Evolutionary conservation across 148 eudicot species (phyloP), one percentile per base, ranked within the genome.

Genomic region (Rhododendron mucronatum): DNA sequence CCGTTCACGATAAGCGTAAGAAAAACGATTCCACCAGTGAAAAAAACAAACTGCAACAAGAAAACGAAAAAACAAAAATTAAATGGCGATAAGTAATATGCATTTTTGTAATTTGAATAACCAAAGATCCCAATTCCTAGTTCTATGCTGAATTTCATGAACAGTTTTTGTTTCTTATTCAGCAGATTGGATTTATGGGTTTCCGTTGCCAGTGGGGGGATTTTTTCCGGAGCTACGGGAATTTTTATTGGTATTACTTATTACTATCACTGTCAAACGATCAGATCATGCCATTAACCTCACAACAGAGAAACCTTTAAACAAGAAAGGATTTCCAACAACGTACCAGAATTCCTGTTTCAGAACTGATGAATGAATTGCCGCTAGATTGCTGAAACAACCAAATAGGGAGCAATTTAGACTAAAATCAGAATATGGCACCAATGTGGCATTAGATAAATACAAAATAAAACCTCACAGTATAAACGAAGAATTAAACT

Each of bases 21-120:
- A 85, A 95, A 92, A 82, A 96, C 99, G 77, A 95, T 92, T 83
- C 99, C 99, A 77, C 99, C 99, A 44, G 99, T 93, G 88, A 95
- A 94, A 88, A 95, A 96, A 65, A 96, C 96, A 90, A 96, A 96
- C 99, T 96, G 96, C 94, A 90, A 84, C 33, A 82, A 85, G 86
- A 3, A 85, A 80, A 83, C 82, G 5, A 15, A 28, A 45, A 89
- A 69, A 51, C 15, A n/a, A 13, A 16, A n/a, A 59, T 30, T 30
- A 44, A 12, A 30, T 30, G 0, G 37, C 8, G 2, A 71, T 71
- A 71, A 71, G 61, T 45, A 82, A 41, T 15, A 28, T 3, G 55
- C 30, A 41, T 3, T 15, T 20, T 45, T 0, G 50, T 35, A 82
- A 86, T 41, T 55, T 55, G 53, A 71, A 45, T 51, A 14, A 20